Conservation (phyloP, 2,329 filamentous ascomycete species). For the Raffaelea ambrosiae region DNA sequence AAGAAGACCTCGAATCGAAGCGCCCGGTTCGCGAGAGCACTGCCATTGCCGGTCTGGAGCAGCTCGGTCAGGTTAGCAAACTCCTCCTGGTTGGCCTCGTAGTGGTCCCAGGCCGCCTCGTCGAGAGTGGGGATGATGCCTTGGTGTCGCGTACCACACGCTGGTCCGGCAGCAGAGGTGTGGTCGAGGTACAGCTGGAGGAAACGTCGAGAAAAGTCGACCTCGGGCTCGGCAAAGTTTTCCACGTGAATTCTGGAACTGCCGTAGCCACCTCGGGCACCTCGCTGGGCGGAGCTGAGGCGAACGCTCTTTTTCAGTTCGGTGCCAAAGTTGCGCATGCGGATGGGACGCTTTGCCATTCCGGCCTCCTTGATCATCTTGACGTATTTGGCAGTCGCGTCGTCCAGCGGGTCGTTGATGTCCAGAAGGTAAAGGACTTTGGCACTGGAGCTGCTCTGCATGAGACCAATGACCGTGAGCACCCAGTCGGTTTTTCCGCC, state of each 20-base stretch:
- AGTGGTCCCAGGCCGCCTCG: slow-evolving; percentile 33
- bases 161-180: not conserved
- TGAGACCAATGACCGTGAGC: slow-evolving; percentile 28
- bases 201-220: slow-evolving; percentile 22
- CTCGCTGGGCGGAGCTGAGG: not conserved
- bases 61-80: slow-evolving; percentile 27
- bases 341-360: slow-evolving; percentile 17
- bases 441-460: slow-evolving; percentile 16
- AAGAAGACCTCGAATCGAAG: slow-evolving; percentile 19
- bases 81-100: slow-evolving; percentile 20
- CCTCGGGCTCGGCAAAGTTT: slow-evolving; percentile 5
- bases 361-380: slow-evolving; percentile 26
- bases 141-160: slow-evolving; percentile 15
- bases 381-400: slow-evolving; percentile 33
- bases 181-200: slow-evolving; percentile 21
- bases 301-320: slow-evolving; percentile 11
- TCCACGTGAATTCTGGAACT: not conserved
- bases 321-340: slow-evolving; percentile 14
- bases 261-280: not conserved
- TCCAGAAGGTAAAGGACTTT: slow-evolving; percentile 37
- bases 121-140: slow-evolving; percentile 28
- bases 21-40: slow-evolving; percentile 14
- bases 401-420: slow-evolving; percentile 38
- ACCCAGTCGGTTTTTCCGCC: slow-evolving; percentile 40
- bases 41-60: slow-evolving; percentile 21